Base-by-base conservation (phyloP, 1,284 basidiomycete species). In the Thecaphora frezii region DNA sequence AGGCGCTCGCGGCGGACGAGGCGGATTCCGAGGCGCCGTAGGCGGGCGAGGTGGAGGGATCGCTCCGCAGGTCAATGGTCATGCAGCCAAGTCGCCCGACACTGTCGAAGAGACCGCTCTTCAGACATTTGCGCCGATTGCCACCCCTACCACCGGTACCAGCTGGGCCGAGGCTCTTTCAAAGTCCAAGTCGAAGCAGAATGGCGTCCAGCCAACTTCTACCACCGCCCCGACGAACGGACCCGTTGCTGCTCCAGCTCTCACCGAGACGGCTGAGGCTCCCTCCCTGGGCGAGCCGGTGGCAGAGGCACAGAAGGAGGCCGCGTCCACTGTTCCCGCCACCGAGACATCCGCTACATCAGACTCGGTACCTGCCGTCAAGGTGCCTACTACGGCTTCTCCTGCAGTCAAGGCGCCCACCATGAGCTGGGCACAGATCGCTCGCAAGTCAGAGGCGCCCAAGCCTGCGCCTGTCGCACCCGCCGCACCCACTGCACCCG, bases 361-460 rank as follows among this genome's bases (percentile, higher is more conserved):
- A 22, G 33, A 26, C 18, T 59, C 68, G n/a, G 51, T 67, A n/a
- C 23, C 62, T 24, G 62, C 66, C 16, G 62, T 65, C 52, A 63
- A 66, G 64, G 69, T 66, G 16, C 71, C 69, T n/a, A 43, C 62
- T 19, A 47, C 68, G 40, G 46, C 69, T 33, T 56, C 63, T 30
- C 26, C 54, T 22, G 46, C 57, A 21, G 46, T 59, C 48, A 60
- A 55, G 50, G n/a, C n/a, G n/a, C 47, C 51, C 38, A 57, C 56
- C 43, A 70, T 71, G 75, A 77, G 71, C 68, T 78, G 76, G 76
- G 76, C 76, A 48, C 76, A 78, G 56, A 71, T 78, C 30, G 76
- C 76, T 39, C 71, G 73, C 48, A 58, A 68, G 56, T 67, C 58
- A 23, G 71, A 75, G 54, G 56, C 69, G 24, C 66, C 71, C 48